Conservation (phyloP, 1,284 basidiomycete genomes). For the Ganoderma lucidum region DNA sequence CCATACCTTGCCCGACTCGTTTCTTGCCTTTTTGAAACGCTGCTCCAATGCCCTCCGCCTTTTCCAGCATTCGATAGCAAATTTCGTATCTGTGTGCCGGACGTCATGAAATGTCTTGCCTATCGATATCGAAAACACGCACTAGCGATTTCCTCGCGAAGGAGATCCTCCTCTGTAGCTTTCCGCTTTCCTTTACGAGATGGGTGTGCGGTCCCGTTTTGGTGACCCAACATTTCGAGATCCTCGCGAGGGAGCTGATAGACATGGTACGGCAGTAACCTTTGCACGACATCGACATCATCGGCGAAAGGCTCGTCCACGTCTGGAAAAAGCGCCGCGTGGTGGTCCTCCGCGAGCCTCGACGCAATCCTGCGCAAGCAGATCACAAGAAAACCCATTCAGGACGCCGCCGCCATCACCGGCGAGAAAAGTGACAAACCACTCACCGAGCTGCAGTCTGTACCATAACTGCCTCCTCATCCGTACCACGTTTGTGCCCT, state of each 20-base stretch:
- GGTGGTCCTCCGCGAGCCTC: constrained; percentile 68
- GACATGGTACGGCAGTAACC: constrained; percentile 79
- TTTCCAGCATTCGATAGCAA: constrained; percentile 70
- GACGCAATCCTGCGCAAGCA: constrained; percentile 56
- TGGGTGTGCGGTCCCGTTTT: constrained; percentile 33
- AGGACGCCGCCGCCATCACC: not conserved
- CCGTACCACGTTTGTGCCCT: constrained; percentile 49
- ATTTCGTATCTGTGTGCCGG: constrained; percentile 59
- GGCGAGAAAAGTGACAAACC: not conserved
- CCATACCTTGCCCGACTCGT: constrained; percentile 64
- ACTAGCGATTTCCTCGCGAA: constrained; percentile 66
- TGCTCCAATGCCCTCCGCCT: constrained; percentile 61
- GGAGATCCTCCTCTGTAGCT: constrained; percentile 51
- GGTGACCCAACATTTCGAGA: constrained; percentile 41
- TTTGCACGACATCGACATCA: constrained; percentile 63
- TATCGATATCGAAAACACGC: constrained; percentile 25
- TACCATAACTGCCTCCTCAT: constrained; percentile 55
- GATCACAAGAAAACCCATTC: not conserved
- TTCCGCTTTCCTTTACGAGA: constrained; percentile 62
- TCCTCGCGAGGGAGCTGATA: constrained; percentile 78
- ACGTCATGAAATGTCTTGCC: not conserved
- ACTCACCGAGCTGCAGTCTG: constrained; percentile 59
- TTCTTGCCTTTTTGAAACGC: constrained; percentile 61
- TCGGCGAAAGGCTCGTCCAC: constrained; percentile 72
- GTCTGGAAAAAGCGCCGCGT: constrained; percentile 65